Evolutionary conservation across 2,329 filamentous ascomycete genomes (phyloP).

Genomic region (Arthrobotrys conoides): DNA sequence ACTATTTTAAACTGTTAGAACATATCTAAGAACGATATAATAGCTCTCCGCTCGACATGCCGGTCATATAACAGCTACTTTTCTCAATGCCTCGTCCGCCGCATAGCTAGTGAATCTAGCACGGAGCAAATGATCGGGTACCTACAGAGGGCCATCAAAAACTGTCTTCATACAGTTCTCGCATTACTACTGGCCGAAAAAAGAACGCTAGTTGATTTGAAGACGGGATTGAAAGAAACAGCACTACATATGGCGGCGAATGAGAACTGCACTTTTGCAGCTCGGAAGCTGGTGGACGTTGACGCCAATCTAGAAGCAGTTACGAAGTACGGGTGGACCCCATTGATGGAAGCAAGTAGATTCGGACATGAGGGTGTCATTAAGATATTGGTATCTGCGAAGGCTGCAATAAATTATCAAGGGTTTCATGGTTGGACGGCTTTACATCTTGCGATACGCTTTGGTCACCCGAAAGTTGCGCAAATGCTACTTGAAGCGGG

Average conservation of each 20-base stretch:
- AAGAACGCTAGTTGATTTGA: neutral
- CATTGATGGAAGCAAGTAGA: constrained; percentile 18
- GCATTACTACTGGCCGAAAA: constrained; percentile 8
- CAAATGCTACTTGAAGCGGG: constrained; percentile 3
- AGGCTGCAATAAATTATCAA: neutral
- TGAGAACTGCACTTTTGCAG: constrained; percentile 12
- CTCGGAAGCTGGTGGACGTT: neutral
- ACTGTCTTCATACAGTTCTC: constrained; percentile 7
- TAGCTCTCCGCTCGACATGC: constrained; percentile 12
- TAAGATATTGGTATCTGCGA: constrained; percentile 14
- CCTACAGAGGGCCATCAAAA: constrained; percentile 2
- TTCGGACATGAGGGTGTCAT: constrained; percentile 6
- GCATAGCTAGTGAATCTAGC: constrained; percentile 4
- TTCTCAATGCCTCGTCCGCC: constrained; percentile 13
- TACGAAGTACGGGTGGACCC: constrained; percentile 18
- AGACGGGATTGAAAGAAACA: neutral
- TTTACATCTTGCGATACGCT: constrained; percentile 22
- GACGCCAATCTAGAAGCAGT: constrained; percentile 13
- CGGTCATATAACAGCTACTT: constrained; percentile 17
- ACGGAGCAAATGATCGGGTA: neutral
- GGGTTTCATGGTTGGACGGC: constrained; percentile 25
- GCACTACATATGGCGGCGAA: constrained; percentile 25
- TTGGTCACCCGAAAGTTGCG: constrained; percentile 4
- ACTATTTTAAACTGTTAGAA: neutral
- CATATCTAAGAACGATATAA: constrained; percentile 5